Evolutionary conservation across 1,139 yeast species (phyloP), one percentile per base, ranked within the genome.

Genomic region (Blastobotrys aristatus): DNA sequence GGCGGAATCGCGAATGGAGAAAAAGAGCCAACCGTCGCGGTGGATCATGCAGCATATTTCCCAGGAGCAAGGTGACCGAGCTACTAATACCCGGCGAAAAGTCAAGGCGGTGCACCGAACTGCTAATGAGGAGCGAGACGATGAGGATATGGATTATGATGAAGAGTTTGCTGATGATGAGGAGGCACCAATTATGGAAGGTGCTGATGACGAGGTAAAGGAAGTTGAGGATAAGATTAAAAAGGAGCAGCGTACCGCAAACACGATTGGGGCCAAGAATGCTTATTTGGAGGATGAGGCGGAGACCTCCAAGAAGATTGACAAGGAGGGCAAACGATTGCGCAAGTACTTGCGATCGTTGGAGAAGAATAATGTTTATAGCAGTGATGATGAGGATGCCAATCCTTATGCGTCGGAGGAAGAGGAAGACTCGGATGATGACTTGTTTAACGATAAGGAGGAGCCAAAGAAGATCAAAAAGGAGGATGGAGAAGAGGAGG

Each of bases 131-230:
- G 36, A 31, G 22, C 33, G 77, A 73, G 69, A 82, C 54, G 88
- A 82, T 57, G 97, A 90, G 57, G 97, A 90, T 62, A 70, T 90
- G 57, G 98, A 92, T 69, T 94, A 77, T 60, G 97, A 92, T 57
- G 98, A 92, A 64, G 97, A 90, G 64, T 92, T 92, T 68, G 97
- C 95, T 20, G 98, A 92, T 66, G 98, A 92, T 65, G 98, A 92
- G 69, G 98, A 92, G 65, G 97, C 97, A 1, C 98, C 98, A 26
- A 86, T 90, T 51, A 82, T 92, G 77, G 98, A 92, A 61, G 97
- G 97, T 44, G 89, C 90, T 51, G 98, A 92, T 62, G 95, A 88
- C 60, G 98, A 92, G 62, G 86, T 88, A 63, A 89, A 85, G 64
- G 85, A 89, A 57, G 85, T 90, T 35, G 97, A 92, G 65, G 79